Evolutionary conservation across 371 early-diverging fungal species (phyloP).

Genomic region (Mucor mucedo): DNA sequence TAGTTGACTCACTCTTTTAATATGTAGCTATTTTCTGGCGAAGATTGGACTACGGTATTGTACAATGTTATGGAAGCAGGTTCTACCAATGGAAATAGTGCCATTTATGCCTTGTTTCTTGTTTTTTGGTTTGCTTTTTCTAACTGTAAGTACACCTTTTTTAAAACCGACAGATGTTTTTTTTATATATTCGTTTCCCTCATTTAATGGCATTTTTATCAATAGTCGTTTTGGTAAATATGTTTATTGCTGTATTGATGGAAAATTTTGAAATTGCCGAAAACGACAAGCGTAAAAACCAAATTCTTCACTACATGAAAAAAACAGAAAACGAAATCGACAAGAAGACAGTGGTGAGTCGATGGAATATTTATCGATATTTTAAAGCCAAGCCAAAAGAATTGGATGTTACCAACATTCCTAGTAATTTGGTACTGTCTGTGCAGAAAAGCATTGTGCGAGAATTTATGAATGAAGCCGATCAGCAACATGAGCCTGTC

Average conservation of each 20-base stretch:
- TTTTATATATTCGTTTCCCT: neutral
- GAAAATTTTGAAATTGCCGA: slow-evolving; percentile 70
- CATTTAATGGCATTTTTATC: neutral
- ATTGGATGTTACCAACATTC: slow-evolving; percentile 47
- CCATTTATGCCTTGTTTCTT: slow-evolving; percentile 59
- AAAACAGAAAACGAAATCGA: slow-evolving; percentile 46
- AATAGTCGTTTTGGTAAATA: slow-evolving; percentile 63
- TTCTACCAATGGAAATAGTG: slow-evolving; percentile 41
- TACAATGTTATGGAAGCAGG: slow-evolving; percentile 59
- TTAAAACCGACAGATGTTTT: too few relatives aligned
- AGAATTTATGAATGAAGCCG: slow-evolving; percentile 54
- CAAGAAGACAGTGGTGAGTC: slow-evolving; percentile 50
- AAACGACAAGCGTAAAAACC: slow-evolving; percentile 62
- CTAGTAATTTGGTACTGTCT: slow-evolving; percentile 42
- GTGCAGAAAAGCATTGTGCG: slow-evolving; percentile 57
- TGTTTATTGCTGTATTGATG: slow-evolving; percentile 72
- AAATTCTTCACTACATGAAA: slow-evolving; percentile 54
- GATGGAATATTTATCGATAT: slow-evolving; percentile 60
- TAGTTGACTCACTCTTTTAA: neutral
- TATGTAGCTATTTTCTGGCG: slow-evolving; percentile 67
- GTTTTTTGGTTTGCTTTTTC: slow-evolving; percentile 68
- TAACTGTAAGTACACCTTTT: slow-evolving; percentile 57
- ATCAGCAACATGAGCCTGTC: neutral
- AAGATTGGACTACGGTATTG: slow-evolving; percentile 70
- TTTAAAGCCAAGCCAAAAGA: slow-evolving; percentile 58